phyloP scores from a whole-genome alignment of 1,284 basidiomycete genomes.

The Sphaerobolus stellatus region DNA sequence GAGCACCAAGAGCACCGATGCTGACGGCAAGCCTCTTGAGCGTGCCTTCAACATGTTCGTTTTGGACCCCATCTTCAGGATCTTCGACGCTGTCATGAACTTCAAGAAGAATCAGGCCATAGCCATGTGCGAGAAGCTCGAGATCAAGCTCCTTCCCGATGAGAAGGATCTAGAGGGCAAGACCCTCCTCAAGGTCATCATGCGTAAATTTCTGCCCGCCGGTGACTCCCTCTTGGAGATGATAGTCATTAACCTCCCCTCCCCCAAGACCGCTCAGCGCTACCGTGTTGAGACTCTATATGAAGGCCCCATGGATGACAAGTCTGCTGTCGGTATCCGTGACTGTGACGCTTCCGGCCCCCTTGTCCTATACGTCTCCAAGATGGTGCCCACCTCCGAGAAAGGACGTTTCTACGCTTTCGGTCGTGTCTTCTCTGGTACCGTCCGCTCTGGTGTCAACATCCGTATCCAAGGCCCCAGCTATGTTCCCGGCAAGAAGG shows the following conservation, averaged over 20 bases:
- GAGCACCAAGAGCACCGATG: conserved; percentile 77
- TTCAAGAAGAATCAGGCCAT: conserved; percentile 94
- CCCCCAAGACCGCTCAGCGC: conserved; percentile 93
- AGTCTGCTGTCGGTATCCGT: conserved; percentile 97
- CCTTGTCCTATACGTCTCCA: conserved; percentile 98
- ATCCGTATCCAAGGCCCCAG: conserved; percentile 99
- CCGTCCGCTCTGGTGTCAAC: conserved; percentile 95
- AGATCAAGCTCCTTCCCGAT: conserved; percentile 85
- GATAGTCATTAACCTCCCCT: conserved; percentile 99
- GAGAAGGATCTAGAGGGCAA: conserved; percentile 98
- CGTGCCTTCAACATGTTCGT: conserved; percentile 96
- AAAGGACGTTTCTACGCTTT: conserved; percentile 99
- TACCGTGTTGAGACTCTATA: conserved; percentile 99
- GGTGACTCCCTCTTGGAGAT: conserved; percentile 99
- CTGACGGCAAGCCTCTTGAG: conserved; percentile 87
- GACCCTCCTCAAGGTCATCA: conserved; percentile 94
- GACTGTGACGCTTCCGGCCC: conserved; percentile 98
- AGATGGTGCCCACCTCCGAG: conserved; percentile 99
- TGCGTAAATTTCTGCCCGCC: conserved; percentile 99
- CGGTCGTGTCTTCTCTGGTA: conserved; percentile 99
- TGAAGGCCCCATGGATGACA: conserved; percentile 99
- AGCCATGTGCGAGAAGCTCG: conserved; percentile 95
- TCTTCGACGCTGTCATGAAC: conserved; percentile 99
- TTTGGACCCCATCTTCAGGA: conserved; percentile 98
- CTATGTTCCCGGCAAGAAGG: conserved; percentile 98